Evolutionary conservation across 2,329 filamentous ascomycete species (phyloP).

Genomic region (Sarocladium oryzae): DNA sequence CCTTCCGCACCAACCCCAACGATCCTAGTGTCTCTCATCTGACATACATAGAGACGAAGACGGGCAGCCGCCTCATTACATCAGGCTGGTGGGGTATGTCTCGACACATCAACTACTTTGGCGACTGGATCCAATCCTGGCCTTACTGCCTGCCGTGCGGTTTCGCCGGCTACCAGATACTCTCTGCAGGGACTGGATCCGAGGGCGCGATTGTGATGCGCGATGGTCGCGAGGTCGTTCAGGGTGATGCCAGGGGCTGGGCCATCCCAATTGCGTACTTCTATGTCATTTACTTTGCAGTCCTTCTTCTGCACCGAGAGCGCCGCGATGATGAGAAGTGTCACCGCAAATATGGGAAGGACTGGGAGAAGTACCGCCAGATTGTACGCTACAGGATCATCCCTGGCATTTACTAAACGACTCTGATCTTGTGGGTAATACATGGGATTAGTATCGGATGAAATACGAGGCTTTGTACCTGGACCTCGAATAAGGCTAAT

Average conservation of each 20-base stretch:
- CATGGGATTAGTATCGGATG: background rate
- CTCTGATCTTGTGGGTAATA: background rate
- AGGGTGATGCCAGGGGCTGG: conserved; percentile 70
- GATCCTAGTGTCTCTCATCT: conserved; percentile 75
- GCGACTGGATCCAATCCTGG: conserved; percentile 93
- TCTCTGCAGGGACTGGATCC: conserved; percentile 44
- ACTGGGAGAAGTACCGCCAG: conserved; percentile 86
- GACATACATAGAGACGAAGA: conserved; percentile 77
- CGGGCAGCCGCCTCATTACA: conserved; percentile 72
- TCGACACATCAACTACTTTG: conserved; percentile 92
- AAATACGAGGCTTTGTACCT: too few relatives aligned
- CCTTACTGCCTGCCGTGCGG: conserved; percentile 83
- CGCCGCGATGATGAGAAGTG: conserved; percentile 88
- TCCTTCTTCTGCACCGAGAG: conserved; percentile 81
- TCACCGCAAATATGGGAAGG: conserved; percentile 79
- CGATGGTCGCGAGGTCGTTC: conserved; percentile 59
- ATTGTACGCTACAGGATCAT: conserved; percentile 77
- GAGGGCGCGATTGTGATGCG: conserved; percentile 49
- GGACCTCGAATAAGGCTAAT: too few relatives aligned
- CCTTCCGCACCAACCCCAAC: conserved; percentile 79
- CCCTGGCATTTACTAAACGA: conserved; percentile 70
- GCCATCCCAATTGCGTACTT: conserved; percentile 90
- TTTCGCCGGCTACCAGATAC: conserved; percentile 72
- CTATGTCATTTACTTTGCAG: conserved; percentile 85
- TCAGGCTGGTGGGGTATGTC: conserved; percentile 92